phyloP scores from a whole-genome alignment of 495 filamentous ascomycete species.

The Ramalina intermedia region DNA sequence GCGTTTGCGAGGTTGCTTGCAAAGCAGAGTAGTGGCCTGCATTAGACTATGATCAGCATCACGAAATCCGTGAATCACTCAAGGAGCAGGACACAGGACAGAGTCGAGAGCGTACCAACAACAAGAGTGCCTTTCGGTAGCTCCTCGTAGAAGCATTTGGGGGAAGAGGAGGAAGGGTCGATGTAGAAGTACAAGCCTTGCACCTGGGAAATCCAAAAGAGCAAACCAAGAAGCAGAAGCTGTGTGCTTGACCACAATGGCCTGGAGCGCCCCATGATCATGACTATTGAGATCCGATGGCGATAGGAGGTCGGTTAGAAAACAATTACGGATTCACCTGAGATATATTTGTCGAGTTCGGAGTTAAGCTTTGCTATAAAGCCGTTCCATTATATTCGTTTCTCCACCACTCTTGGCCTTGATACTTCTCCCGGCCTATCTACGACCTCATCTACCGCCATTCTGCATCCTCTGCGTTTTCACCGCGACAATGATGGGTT shows the following conservation, averaged over 20 bases:
- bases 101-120: slow-evolving; percentile 44
- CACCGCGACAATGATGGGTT: slow-evolving; percentile 45
- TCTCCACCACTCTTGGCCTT: no score
- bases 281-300: background rate
- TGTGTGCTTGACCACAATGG: background rate
- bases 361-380: no score
- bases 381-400: background rate
- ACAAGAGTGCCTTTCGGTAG: slow-evolving; percentile 95
- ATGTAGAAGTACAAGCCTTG: slow-evolving; percentile 93
- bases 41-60: background rate
- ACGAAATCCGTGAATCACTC: background rate
- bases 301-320: background rate
- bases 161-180: slow-evolving; percentile 59
- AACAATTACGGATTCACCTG: background rate
- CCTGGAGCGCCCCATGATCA: slow-evolving; percentile 3
- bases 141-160: slow-evolving; percentile 96
- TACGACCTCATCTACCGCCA: background rate
- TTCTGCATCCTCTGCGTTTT: background rate
- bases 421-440: background rate
- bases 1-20: slow-evolving; percentile 51
- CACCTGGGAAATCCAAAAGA: no score
- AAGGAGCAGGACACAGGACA: background rate
- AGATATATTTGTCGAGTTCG: background rate
- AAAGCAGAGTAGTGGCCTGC: slow-evolving; percentile 72
- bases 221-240: background rate